Evolutionary conservation across 805 yeast species (phyloP), one percentile per base, ranked within the genome.

Genomic region (Barnettozyma wickerhamii): DNA sequence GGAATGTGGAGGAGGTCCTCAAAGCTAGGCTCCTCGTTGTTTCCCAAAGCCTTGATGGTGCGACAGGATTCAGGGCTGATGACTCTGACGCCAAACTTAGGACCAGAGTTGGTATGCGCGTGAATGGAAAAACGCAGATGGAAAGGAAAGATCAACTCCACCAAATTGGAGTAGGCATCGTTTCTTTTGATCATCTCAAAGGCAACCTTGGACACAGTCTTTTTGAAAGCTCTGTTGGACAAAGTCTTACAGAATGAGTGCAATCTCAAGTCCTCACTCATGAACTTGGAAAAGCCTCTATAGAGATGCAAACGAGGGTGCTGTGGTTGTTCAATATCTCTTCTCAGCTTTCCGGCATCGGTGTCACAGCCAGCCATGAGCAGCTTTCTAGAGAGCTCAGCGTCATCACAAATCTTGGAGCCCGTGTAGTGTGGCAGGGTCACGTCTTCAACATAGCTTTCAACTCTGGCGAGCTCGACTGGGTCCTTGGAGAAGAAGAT

Each of bases 151-250:
- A 76, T 54, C 42, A 77, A 57, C 45, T 77, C 84, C 28, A 78
- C 81, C 49, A 77, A 62, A 53, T 78, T 78, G 7, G 83, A 77
- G 53, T 78, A 77, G 2, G 84, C 83, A 51, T 78, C 84, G 52
- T 78, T 78, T 48, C 83, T 62, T 53, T 71, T 75, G 45, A 78
- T 78, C 83, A 78, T 78, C 52, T 77, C 81, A 55, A 76, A 77
- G 1, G 83, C 80, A 33, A 77, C 74, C 43, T 66, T 68, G 2
- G 80, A 65, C 15, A 74, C 70, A 19, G 65, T 56, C 55, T 74
- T 75, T 50, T 76, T 76, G 56, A 68, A 72, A 37, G 46, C 45
- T 64, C 63, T 56, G 38, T 65, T 69, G 0, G 81, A 74, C 35
- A 63, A 42, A 7, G 49, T 47, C 19, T 59, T 45, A 34, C 72